Percentiles rank a stretch among this genome's conserved stretches.
These are phyloP conservation scores for Syzygium jambos DNA, from an alignment of 345 rosid genomes.

Conservation along the genomic window DNA sequence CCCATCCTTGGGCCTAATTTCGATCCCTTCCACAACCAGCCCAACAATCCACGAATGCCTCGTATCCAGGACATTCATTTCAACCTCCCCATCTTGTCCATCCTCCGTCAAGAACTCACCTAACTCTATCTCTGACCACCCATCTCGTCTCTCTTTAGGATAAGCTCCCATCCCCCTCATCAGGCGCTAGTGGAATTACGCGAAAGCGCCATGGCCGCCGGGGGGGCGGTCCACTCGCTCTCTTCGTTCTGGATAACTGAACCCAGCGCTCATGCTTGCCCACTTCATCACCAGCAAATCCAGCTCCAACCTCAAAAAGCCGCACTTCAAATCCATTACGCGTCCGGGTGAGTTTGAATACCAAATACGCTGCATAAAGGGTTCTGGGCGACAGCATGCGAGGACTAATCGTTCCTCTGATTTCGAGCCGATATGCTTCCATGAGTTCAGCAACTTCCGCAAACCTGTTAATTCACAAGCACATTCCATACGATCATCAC, in stretches of 20 bases:
- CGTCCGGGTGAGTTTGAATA: background rate
- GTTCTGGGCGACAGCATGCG: background rate
- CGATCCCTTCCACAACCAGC: background rate
- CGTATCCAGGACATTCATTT: constrained; percentile 5
- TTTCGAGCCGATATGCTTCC: background rate
- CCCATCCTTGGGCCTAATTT: background rate
- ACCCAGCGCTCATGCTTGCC: background rate
- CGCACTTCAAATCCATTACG: background rate
- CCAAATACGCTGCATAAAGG: background rate
- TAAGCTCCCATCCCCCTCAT: background rate
- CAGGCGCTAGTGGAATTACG: background rate
- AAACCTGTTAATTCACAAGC: background rate
- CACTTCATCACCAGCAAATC: background rate
- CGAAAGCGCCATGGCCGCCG: too few relatives aligned
- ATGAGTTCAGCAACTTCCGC: background rate
- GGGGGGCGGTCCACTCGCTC: too few relatives aligned
- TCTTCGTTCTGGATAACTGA: background rate
- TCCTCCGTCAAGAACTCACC: constrained; percentile 14
- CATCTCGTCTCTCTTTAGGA: background rate
- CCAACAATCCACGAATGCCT: constrained; percentile 3
- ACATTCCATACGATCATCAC: background rate
- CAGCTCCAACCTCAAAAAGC: background rate
- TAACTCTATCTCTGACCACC: constrained; percentile 21
- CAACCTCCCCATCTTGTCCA: constrained; percentile 9
- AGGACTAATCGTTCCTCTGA: background rate